Evolutionary conservation across 176 grass and related monocot genomes (phyloP), one percentile per base, ranked within the genome.

Genomic region (Oryza glumipatula): DNA sequence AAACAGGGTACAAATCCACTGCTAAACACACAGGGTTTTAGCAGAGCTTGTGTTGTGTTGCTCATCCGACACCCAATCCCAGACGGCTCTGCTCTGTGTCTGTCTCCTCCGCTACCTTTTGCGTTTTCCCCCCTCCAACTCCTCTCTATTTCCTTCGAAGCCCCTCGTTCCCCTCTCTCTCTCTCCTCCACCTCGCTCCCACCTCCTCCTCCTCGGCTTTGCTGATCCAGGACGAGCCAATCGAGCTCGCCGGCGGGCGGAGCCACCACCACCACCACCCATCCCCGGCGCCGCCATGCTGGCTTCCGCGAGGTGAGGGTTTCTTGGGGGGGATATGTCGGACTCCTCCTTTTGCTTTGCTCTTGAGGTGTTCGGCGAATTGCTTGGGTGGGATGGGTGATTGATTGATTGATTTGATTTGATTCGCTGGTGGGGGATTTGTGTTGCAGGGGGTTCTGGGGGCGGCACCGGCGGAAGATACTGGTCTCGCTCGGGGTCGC

Each of bases 391-490:
- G 30, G 74, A 16, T 21, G 52, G 17, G 6, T 24, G 70, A 1
- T 0, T 26, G 6, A 6, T 1, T 56, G 30, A 32, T 32, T 32
- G 30, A 44, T 22, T 4, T 22, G 76, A 21, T 32, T 6, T 11
- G 4, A 13, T 10, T 26, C 56, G 56, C 7, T 22, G 58, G 58
- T 63, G 65, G 21, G 26, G 39, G 39, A 8, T 41, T 8, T 7
- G 39, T 41, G 3, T 49, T 21, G 80, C 86, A 91, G 85, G 89
- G 85, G 81, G 12, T 71, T 91, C 76, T 91, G 80, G 89, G 70
- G 52, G 76, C 80, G 89, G 81, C 85, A 91, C 70, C 80, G 81
- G 17, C 85, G 89, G 52, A 91, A 87, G 89, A 46, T 91, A 44
- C 71, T 91, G 14, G 32, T 87, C 51, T 87, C 89, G 9, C 65